Evolutionary conservation across 768 basidiomycete species (phyloP), one percentile per base, ranked within the genome.

Genomic region (Termitomyces heimii): DNA sequence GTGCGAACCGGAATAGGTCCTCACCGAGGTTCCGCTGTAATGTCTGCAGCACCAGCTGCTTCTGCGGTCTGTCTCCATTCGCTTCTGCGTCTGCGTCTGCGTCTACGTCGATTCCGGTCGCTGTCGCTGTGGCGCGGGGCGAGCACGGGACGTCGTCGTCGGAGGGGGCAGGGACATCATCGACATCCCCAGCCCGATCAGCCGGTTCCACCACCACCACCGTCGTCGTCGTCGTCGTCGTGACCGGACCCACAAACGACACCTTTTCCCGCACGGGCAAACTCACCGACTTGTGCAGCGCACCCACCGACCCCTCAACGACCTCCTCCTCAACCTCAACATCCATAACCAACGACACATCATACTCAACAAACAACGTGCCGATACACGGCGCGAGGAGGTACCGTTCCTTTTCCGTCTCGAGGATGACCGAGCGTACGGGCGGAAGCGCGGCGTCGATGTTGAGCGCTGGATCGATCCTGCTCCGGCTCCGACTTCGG

Each of bases 391-490:
- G 72, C 24, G 74, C 70, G 37, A 77, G 65, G 26, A 75, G 57
- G 32, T 78, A 78, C 26, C 70, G 68, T 55, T 78, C 74, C 55
- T 75, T 76, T 5, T 65, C 62, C 4, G 75, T 76, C 62, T 78
- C 75, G 4, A 78, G 65, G 10, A 75, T 71, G 42, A 77, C 65
- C 8, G 65, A 48, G 6, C 62, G 43, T 2, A 56, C 40, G 3
- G 53, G 48, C 20, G 53, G 54, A 1, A 56, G 43, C 24, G 40
- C n/a, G 5, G 54, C 44, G 34, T 55, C 46, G 31, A 57, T 60
- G 4, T 45, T 65, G 59, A 63, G 61, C 8, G 58, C 57, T 26
- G 44, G 39, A 24, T 59, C 53, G 22, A 52, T 46, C 16, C 48
- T 55, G 29, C 47, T 22, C 10, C 50, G 51, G 14, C n/a, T 63